Evolutionary conservation across 2,329 filamentous ascomycete genomes (phyloP), one percentile per base, ranked within the genome.

Genomic region (Fusarium begoniae): DNA sequence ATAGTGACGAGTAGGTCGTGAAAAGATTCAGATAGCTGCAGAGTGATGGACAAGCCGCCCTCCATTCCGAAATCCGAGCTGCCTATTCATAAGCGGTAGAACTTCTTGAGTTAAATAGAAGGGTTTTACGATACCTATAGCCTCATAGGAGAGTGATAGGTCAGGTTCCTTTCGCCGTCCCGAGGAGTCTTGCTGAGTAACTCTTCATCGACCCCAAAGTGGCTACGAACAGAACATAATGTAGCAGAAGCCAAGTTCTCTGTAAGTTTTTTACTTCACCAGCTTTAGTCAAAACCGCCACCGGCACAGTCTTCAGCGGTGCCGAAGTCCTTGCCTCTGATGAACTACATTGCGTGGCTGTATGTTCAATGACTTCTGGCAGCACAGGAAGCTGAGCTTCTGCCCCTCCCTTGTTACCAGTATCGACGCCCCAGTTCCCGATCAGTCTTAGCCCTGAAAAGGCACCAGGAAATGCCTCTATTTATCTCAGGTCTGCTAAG

Each of bases 401-500:
- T 41, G 20, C 38, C 38, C 38, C 5, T 22, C 20, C 12, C 12
- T 41, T 41, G 7, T 41, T 13, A 41, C 38, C 8, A 22, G 7
- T 2, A 41, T 22, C 20, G 12, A 13, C 20, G 7, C 38, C 38
- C 8, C 8, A 7, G 2, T 22, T 41, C 38, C 20, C 6, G 38
- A 6, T 12, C 7, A 8, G 7, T 5, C 20, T 26, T n/a, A n/a
- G n/a, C n/a, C n/a, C n/a, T n/a, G n/a, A n/a, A n/a, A n/a, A n/a
- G n/a, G n/a, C n/a, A n/a, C n/a, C n/a, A n/a, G n/a, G n/a, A n/a
- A n/a, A n/a, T n/a, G n/a, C n/a, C n/a, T 26, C 22, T 2, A 13
- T 13, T 40, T 41, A 41, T n/a, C 38, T 22, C 7, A 1, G 7
- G 14, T 1, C 0, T 0, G 12, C 12, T 8, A 5, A 22, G 20